phyloP scores from a whole-genome alignment of 2,329 filamentous ascomycete species.

The Plenodomus lindquistii region DNA sequence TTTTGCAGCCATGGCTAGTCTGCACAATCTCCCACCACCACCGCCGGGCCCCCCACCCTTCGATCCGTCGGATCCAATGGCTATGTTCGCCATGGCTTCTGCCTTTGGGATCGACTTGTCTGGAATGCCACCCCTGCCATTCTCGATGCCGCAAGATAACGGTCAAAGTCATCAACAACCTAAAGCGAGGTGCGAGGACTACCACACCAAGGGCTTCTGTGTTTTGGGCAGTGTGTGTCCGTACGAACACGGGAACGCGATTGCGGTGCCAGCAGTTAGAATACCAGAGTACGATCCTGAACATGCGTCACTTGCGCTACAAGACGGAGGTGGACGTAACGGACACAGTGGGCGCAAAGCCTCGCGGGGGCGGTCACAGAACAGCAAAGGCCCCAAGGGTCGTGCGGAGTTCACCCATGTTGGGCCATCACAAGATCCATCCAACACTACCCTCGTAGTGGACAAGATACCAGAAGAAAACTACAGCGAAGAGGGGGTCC shows the following conservation, averaged over 20 bases:
- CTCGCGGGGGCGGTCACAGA: constrained; percentile 26
- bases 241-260: constrained; percentile 65
- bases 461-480: constrained; percentile 76
- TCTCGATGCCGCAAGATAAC: constrained; percentile 37
- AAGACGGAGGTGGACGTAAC: not conserved
- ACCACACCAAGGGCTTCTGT: constrained; percentile 74
- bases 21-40: constrained; percentile 42
- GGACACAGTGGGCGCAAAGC: not conserved
- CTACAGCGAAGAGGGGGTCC: constrained; percentile 67
- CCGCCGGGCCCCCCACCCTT: constrained; percentile 56
- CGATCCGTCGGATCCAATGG: constrained; percentile 64
- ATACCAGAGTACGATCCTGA: constrained; percentile 62
- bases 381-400: constrained; percentile 24
- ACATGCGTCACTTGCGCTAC: constrained; percentile 50
- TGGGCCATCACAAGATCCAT: constrained; percentile 64
- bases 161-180: constrained; percentile 12
- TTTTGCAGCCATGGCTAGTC: constrained; percentile 16
- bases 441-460: constrained; percentile 71
- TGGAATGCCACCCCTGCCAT: constrained; percentile 43
- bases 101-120: constrained; percentile 45
- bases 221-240: constrained; percentile 67
- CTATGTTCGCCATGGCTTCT: constrained; percentile 65
- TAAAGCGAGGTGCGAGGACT: constrained; percentile 66
- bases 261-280: constrained; percentile 12
- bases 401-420: constrained; percentile 65